A percentile compares a stretch with the other conserved stretches of the same genome.
phyloP scores from a whole-genome alignment of 139 green algal species.

The Gonium pectorale region DNA sequence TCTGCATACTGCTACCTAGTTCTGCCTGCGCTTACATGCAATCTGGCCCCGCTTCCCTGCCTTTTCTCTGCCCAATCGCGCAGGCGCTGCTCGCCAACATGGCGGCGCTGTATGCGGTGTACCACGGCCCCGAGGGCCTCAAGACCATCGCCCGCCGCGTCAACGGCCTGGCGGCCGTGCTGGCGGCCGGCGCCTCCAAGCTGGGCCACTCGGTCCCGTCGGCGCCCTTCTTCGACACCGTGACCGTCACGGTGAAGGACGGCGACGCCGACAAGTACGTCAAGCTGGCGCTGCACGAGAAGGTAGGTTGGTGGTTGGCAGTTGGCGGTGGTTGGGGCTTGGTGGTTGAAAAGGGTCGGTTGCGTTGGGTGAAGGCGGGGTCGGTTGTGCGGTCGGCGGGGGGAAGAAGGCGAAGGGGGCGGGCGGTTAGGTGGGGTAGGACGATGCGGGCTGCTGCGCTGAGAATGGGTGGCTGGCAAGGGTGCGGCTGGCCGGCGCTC shows the following conservation, averaged over 20 bases:
- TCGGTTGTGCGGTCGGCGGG: no score
- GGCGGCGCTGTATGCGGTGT: conserved; percentile 96
- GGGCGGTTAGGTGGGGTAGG: no score
- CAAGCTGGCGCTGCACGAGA: conserved; percentile 37
- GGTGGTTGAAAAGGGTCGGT: no score
- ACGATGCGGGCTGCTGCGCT: no score
- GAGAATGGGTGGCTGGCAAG: no score
- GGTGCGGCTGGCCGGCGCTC: no score
- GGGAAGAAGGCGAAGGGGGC: no score
- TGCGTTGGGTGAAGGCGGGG: no score
- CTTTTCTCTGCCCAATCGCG: conserved; percentile 35
- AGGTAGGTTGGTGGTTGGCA: conserved; percentile 5
- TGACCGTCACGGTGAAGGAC: conserved; percentile 76
- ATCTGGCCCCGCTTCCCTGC: neutral
- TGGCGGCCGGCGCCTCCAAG: conserved; percentile 88
- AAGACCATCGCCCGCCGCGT: conserved; percentile 89
- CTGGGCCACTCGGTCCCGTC: conserved; percentile 70
- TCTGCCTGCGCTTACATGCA: neutral
- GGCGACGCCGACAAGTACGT: conserved; percentile 63
- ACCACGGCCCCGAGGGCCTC: conserved; percentile 97
- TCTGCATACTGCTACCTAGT: neutral
- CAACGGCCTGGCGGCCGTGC: conserved; percentile 87
- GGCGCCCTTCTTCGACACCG: conserved; percentile 96
- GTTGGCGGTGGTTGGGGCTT: no score
- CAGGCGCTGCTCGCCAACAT: conserved; percentile 98